Conservation (phyloP, 257 asterid genomes). For the Jaltomata sinuosa region DNA sequence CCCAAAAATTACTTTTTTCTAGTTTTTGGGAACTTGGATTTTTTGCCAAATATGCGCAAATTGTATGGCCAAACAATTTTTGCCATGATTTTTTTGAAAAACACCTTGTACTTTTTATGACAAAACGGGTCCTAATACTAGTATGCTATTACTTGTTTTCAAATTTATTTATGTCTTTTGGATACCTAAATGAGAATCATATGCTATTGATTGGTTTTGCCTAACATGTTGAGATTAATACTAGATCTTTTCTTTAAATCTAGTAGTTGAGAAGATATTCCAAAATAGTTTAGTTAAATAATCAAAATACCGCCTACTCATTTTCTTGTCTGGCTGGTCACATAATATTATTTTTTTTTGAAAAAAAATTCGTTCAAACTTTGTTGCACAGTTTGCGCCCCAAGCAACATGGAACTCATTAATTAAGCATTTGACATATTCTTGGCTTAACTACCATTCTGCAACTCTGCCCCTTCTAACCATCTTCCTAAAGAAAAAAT, state of each 20-base stretch:
- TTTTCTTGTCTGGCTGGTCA: too few species aligned
- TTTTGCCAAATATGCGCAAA: too few species aligned
- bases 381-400: background rate
- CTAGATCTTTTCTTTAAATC: background rate
- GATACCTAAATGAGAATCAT: background rate
- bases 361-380: background rate
- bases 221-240: background rate
- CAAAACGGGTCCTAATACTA: too few species aligned
- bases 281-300: background rate
- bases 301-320: too few species aligned
- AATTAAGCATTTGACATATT: conserved; percentile 2
- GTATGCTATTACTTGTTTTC: background rate
- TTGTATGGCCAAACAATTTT: too few species aligned
- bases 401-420: background rate
- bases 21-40: too few species aligned
- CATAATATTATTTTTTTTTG: background rate
- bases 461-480: too few species aligned
- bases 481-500: background rate
- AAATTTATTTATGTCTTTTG: background rate
- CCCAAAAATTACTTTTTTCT: too few species aligned
- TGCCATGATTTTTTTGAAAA: too few species aligned
- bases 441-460: background rate
- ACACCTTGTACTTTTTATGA: too few species aligned
- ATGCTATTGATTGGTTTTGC: background rate
- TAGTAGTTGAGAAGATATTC: background rate